phyloP scores from a whole-genome alignment of 331 rosid species.

The Arachis monticola region DNA sequence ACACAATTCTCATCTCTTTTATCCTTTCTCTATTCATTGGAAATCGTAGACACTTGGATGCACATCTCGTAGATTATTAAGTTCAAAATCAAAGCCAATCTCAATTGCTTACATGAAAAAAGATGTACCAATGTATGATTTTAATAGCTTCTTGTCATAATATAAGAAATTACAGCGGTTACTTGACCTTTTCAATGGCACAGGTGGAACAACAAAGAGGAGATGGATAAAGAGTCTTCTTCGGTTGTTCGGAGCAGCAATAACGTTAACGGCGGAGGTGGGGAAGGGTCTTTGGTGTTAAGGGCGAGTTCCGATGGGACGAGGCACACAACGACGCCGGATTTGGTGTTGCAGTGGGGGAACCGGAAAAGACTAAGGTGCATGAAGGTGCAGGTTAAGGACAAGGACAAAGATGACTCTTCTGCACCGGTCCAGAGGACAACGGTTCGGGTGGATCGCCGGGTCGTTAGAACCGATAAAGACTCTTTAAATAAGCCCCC shows the following conservation, averaged over 20 bases:
- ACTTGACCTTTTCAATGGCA: constrained; percentile 36
- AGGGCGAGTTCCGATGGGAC: constrained; percentile 52
- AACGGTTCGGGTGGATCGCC: constrained; percentile 80
- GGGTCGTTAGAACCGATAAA: constrained; percentile 65
- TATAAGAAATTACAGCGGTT: neutral
- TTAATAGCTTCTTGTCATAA: neutral
- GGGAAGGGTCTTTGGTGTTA: constrained; percentile 54
- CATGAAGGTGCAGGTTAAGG: constrained; percentile 90
- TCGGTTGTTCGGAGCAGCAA: constrained; percentile 25
- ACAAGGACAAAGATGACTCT: constrained; percentile 73
- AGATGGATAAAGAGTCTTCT: constrained; percentile 68
- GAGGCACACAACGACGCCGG: constrained; percentile 63
- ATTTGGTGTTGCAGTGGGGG: constrained; percentile 87
- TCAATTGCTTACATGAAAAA: constrained; percentile 22
- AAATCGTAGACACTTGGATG: no score
- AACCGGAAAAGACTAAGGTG: constrained; percentile 90
- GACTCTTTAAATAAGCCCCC: constrained; percentile 58
- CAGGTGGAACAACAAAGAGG: neutral
- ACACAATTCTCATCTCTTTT: neutral
- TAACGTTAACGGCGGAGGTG: constrained; percentile 31
- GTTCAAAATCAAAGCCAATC: neutral
- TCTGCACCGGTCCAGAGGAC: constrained; percentile 65
- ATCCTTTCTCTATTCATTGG: no score
- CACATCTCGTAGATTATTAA: neutral
- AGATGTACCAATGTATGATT: neutral